Evolutionary conservation across 768 basidiomycete species (phyloP).

Genomic region (Collybia mongolica): DNA sequence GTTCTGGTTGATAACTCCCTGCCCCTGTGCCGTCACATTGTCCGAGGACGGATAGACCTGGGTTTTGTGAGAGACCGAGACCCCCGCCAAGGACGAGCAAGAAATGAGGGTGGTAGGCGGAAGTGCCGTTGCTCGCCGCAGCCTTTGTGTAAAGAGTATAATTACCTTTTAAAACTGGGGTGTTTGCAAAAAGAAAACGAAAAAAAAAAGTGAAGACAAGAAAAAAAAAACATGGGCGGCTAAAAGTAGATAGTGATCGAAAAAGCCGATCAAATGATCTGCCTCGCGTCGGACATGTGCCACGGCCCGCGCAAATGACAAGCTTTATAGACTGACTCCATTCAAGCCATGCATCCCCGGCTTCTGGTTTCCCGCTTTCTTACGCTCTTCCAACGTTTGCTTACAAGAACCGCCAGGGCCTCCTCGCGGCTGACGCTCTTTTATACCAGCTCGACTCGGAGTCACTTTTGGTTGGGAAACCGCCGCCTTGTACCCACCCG

Average conservation of each 20-base stretch:
- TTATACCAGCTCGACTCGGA: background rate
- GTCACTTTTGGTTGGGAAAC: background rate
- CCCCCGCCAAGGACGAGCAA: too few relatives aligned
- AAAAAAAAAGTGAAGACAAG: too few relatives aligned
- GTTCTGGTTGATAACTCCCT: too few relatives aligned
- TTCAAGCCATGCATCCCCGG: background rate
- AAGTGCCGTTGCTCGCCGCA: too few relatives aligned
- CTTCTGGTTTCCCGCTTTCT: background rate
- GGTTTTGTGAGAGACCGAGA: too few relatives aligned
- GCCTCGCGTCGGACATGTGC: background rate
- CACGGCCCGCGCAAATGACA: background rate
- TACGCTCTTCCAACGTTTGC: background rate
- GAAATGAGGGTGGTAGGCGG: too few relatives aligned
- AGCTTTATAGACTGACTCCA: background rate
- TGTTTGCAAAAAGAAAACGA: too few relatives aligned
- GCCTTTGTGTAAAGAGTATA: too few relatives aligned
- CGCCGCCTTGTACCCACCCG: background rate
- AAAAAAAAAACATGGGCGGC: too few relatives aligned
- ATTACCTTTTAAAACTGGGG: too few relatives aligned
- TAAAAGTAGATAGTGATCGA: background rate
- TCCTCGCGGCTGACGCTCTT: background rate
- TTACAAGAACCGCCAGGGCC: background rate
- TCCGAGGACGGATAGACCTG: too few relatives aligned
- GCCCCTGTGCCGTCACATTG: too few relatives aligned
- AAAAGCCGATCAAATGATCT: conserved; percentile 2